Percentiles rank a stretch among this genome's conserved stretches.
Conservation (phyloP, 345 rosid species). For the Erodium maritimum region DNA sequence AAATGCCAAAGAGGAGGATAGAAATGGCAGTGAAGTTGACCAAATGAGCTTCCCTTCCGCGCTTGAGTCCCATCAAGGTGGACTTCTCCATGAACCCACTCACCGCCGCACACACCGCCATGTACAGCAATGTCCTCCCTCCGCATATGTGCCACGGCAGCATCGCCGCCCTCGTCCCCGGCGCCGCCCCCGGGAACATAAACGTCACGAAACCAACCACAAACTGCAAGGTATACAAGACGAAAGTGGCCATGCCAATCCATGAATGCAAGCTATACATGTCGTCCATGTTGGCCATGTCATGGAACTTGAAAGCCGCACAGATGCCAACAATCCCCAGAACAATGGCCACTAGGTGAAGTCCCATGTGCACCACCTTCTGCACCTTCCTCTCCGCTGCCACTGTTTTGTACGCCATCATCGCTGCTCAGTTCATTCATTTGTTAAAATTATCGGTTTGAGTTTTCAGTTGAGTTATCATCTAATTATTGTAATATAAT, state of each 20-base stretch:
- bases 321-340: neutral
- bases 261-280: neutral
- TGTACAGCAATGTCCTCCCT: slow-evolving; percentile 58
- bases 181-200: neutral
- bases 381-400: neutral
- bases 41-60: slow-evolving; percentile 37
- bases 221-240: neutral
- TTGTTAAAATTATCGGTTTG: too few species aligned
- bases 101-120: slow-evolving; percentile 69
- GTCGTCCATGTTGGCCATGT: neutral
- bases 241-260: neutral
- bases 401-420: neutral
- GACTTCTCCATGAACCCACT: slow-evolving; percentile 63
- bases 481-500: too few species aligned
- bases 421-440: neutral
- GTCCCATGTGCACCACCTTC: neutral
- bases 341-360: neutral
- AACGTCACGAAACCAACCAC: neutral
- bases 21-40: slow-evolving; percentile 57
- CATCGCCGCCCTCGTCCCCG: neutral
- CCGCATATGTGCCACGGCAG: slow-evolving; percentile 20
- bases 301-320: neutral
- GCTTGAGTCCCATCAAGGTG: slow-evolving; percentile 13
- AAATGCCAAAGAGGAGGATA: slow-evolving; percentile 63
- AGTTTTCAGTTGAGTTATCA: too few species aligned